Evolutionary conservation across 805 yeast genomes (phyloP).

Genomic region (Candida taoyuanica): DNA sequence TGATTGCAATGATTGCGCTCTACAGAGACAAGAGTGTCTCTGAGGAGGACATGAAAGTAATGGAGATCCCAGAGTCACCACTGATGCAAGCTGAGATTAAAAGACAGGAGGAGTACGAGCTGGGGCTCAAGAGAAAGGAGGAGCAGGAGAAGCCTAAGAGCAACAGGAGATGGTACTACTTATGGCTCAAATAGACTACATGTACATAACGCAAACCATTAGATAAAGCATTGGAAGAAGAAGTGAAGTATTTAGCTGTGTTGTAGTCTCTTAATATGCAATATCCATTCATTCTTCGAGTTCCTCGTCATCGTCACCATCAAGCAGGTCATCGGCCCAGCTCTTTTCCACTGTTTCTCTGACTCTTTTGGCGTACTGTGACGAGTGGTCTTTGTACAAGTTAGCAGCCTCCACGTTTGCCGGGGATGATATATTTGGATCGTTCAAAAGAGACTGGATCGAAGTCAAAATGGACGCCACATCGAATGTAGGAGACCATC

Average conservation of each 20-base stretch:
- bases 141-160: conserved; percentile 5
- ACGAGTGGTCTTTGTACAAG: conserved; percentile 88
- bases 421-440: conserved; percentile 94
- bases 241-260: no score
- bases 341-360: conserved; percentile 92
- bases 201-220: neutral
- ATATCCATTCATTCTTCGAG: conserved; percentile 32
- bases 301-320: conserved; percentile 41
- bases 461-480: conserved; percentile 94
- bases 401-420: conserved; percentile 98
- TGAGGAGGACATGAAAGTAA: conserved; percentile 32
- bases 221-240: no score
- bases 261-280: neutral
- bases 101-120: conserved; percentile 18
- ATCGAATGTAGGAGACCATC: conserved; percentile 99
- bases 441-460: conserved; percentile 86
- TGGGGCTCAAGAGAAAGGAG: conserved; percentile 12
- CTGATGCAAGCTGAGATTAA: conserved; percentile 36
- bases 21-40: conserved; percentile 51
- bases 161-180: conserved; percentile 24
- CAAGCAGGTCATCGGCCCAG: conserved; percentile 79
- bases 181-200: conserved; percentile 23
- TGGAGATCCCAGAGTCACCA: conserved; percentile 35
- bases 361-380: conserved; percentile 87
- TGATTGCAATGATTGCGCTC: conserved; percentile 47